Base-by-base conservation (phyloP, 768 basidiomycete species). In the Serendipita sp. region DNA sequence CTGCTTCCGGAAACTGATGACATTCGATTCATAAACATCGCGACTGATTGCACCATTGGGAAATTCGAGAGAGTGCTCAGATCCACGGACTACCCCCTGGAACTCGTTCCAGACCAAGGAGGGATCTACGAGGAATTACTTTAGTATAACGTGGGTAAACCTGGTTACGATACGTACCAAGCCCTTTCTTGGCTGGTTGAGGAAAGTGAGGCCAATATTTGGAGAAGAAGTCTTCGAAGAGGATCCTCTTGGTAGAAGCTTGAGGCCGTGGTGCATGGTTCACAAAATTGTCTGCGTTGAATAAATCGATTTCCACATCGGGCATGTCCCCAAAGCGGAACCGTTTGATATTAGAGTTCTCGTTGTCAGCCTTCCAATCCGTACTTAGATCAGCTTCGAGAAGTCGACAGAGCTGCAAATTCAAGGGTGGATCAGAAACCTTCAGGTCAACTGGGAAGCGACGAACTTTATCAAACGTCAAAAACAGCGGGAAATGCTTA, bases 81-180 rank as follows among this genome's bases (percentile, higher is more conserved):
- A 86, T n/a, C 87, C 86, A 69, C 82, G 79, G 67, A 89, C 83
- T 3, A 85, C 80, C 37, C 86, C 86, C 73, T 45, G 77, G 30
- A 88, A 72, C 69, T 88, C 85, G 44, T 79, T 81, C 69, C 80
- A 88, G 0, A 86, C 83, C 2, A 84, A 73, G 11, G 80, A 75
- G 1, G 85, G 78, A 70, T 85, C 86, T 88, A 62, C 1, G 11
- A 53, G 64, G 13, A 32, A 41, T 30, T 8, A 32, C 34, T 65
- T 24, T 24, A 24, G 45, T 5, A 56, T 30, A 11, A 35, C 16
- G 64, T 63, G 64, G 2, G 13, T 63, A 41, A 5, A 41, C 5
- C 5, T 13, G 13, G 41, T 5, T 5, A 41, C 5, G 41, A 5
- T 13, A 13, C 73, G 60, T 47, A 85, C 86, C 80, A 11, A 87